A percentile compares a stretch with the other conserved stretches of the same genome.
These are phyloP conservation scores for Pseudopyrenochaeta lycopersici DNA, from an alignment of 2,329 filamentous ascomycete species.

Conservation along the genomic window DNA sequence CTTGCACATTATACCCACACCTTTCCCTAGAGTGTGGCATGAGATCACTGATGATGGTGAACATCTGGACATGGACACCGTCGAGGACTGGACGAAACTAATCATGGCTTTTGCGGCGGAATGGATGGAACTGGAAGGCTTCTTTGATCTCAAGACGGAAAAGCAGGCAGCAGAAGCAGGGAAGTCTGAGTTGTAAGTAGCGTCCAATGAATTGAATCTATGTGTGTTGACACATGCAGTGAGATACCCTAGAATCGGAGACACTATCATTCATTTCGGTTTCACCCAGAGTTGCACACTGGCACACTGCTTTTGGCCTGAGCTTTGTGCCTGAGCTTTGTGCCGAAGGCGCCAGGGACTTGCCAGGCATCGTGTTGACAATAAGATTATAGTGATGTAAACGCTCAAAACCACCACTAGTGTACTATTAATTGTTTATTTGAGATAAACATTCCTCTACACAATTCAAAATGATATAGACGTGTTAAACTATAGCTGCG, in stretches of 20 bases:
- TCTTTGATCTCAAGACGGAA: conserved; percentile 36
- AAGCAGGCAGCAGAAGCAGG: conserved; percentile 22
- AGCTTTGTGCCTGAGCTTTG: no score
- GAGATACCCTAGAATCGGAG: conserved; percentile 38
- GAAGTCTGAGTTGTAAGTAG: conserved; percentile 51
- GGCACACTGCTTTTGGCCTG: not conserved
- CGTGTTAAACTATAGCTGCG: no score
- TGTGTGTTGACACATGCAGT: conserved; percentile 35
- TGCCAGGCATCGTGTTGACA: no score
- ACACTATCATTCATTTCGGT: conserved; percentile 2
- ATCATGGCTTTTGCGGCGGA: conserved; percentile 87
- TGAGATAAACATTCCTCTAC: no score
- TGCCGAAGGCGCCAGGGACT: no score
- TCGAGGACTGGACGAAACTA: conserved; percentile 89
- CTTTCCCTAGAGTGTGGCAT: conserved; percentile 90
- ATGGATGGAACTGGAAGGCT: conserved; percentile 77
- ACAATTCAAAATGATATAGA: no score
- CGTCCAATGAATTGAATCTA: conserved; percentile 10
- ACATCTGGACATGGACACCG: conserved; percentile 81
- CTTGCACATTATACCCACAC: conserved; percentile 87
- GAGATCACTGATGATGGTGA: conserved; percentile 82
- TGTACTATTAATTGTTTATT: no score
- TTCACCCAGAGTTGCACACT: not conserved
- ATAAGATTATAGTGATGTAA: no score
- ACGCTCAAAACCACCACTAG: no score